Base-by-base conservation (phyloP, 805 yeast genomes). In the Candida loeiensis region DNA sequence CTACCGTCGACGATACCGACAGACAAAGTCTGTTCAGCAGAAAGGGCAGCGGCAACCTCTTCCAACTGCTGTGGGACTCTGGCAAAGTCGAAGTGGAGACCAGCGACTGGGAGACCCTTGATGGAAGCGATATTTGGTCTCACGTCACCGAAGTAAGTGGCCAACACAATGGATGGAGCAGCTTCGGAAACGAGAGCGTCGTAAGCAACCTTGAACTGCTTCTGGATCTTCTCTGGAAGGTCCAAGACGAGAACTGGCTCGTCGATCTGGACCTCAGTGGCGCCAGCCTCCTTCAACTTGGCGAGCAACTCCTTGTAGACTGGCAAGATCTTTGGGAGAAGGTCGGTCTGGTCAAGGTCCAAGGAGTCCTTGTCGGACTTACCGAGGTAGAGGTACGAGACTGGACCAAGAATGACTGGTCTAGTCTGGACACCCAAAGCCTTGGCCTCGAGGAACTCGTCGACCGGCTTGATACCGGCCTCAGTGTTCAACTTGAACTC, bases 1-100 rank as follows among this genome's bases (percentile, higher is more conserved):
- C 99, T 89, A 74, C 99, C 99, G 61, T 89, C 95, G 61, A 93
- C 90, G 58, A 93, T 79, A 87, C 99, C 99, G 53, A 85, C 96
- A 47, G 98, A 91, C 63, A 93, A 76, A 49, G 76, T 72, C 77
- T 93, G 95, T 51, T 79, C 71, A 49, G 73, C 77, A 52, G 75
- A 64, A 45, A 91, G 71, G 59, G 85, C 73, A 44, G 77, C 71
- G 46, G 77, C 71, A 56, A 86, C 95, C 42, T 80, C 86, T 44
- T 87, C 91, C 53, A 93, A 80, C 79, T 93, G 99, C 69, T 87
- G 95, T 61, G 98, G 96, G 55, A 80, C 84, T 78, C 97, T 89
- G 69, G 81, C 91, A 58, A 88, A 87, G 76, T 93, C 99, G 64
- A 85, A 86, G 80, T 93, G 99, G 85, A 83, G 78, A 70, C 95